Conservation (phyloP, 495 filamentous ascomycete genomes). For the Penicillium paxilli region DNA sequence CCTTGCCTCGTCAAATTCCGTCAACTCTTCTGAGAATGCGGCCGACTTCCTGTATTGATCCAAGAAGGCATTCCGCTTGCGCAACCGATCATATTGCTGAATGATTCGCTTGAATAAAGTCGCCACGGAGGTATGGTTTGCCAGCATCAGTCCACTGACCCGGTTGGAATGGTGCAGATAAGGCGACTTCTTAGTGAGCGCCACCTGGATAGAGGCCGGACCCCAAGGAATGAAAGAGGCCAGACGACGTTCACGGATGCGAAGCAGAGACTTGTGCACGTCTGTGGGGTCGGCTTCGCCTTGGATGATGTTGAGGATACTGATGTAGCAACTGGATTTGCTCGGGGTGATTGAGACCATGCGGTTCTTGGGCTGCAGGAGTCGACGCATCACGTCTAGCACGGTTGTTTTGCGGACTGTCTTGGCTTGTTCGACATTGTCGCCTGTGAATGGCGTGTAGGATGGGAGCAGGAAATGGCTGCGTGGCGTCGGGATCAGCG, state of each 20-base stretch:
- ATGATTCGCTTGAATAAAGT: slow-evolving; percentile 95
- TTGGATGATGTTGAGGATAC: slow-evolving; percentile 97
- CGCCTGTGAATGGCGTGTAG: slow-evolving; percentile 95
- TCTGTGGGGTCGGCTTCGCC: slow-evolving; percentile 97
- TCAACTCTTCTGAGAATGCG: slow-evolving; percentile 85
- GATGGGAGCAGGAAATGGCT: slow-evolving; percentile 98
- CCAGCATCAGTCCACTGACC: slow-evolving; percentile 94
- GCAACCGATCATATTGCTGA: slow-evolving; percentile 83
- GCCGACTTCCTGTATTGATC: slow-evolving; percentile 94
- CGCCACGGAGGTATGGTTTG: slow-evolving; percentile 96
- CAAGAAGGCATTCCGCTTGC: slow-evolving; percentile 95
- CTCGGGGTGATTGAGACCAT: slow-evolving; percentile 97
- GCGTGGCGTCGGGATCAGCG: slow-evolving; percentile 91
- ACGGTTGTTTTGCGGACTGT: slow-evolving; percentile 98
- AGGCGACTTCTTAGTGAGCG: slow-evolving; percentile 91
- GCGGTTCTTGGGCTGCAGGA: slow-evolving; percentile 96
- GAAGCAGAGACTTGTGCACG: slow-evolving; percentile 93
- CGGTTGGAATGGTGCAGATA: slow-evolving; percentile 86
- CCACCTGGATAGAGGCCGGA: slow-evolving; percentile 97
- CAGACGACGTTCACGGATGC: slow-evolving; percentile 89
- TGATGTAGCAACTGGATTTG: slow-evolving; percentile 98
- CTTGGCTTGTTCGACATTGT: slow-evolving; percentile 93
- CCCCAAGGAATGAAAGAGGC: slow-evolving; percentile 99
- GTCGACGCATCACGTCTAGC: slow-evolving; percentile 92
- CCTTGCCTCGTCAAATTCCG: slow-evolving; percentile 91